These are phyloP conservation scores for Tremella fuciformis DNA, from an alignment of 768 basidiomycete genomes.

Conservation along the genomic window DNA sequence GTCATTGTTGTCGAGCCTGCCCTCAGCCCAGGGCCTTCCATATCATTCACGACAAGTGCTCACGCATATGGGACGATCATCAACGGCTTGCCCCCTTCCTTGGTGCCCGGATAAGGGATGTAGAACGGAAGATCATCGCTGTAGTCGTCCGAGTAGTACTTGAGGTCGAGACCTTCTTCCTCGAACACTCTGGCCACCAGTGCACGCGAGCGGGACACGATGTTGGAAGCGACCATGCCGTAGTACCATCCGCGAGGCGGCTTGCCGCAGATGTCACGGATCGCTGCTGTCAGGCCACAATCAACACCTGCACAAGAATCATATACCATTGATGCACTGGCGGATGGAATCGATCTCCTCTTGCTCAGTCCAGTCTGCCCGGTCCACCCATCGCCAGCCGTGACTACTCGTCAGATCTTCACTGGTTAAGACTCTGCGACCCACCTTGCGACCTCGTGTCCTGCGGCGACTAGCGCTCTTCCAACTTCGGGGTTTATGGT, in stretches of 20 bases:
- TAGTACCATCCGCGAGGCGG: conserved; percentile 40
- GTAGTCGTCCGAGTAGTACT: conserved; percentile 35
- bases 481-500: conserved; percentile 30
- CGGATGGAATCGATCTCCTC: conserved; percentile 33
- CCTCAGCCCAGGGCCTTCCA: too few relatives aligned
- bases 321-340: conserved; percentile 27
- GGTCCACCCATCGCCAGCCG: conserved; percentile 42
- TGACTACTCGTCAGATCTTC: conserved; percentile 21
- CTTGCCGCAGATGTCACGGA: conserved; percentile 15
- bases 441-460: conserved; percentile 39
- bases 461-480: conserved; percentile 16
- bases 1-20: conserved; percentile 39
- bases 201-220: conserved; percentile 28
- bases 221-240: conserved; percentile 35
- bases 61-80: conserved; percentile 34
- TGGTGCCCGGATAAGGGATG: conserved; percentile 22
- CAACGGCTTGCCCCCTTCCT: conserved; percentile 24
- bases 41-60: not conserved
- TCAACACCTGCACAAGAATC: too few relatives aligned
- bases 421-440: not conserved
- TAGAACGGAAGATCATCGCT: conserved; percentile 42
- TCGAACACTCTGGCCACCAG: conserved; percentile 38
- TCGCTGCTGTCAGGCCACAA: conserved; percentile 22
- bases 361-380: conserved; percentile 23
- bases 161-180: conserved; percentile 34